Evolutionary conservation across 2,329 filamentous ascomycete species (phyloP), one percentile per base, ranked within the genome.

Genomic region (Scolecobasidium constrictum): DNA sequence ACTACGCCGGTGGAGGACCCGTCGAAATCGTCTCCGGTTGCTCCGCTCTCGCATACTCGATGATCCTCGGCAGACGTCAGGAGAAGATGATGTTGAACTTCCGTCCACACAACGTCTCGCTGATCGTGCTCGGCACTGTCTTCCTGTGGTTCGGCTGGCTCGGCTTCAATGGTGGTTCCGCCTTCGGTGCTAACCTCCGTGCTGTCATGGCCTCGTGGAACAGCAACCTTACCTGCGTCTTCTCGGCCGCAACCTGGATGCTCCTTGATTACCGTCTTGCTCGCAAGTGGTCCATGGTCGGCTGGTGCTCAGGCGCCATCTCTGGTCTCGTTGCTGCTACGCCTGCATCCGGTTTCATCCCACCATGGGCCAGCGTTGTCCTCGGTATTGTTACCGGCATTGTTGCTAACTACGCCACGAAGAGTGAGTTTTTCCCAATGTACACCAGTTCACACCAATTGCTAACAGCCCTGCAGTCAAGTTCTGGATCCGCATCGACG

Each of bases 21-120:
- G 92, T 98, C 73, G 92, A 98, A 67, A 96, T 98, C 55, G 85
- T 78, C 47, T 96, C 92, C 45, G 92, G 92, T 60, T 72, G 94
- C 66, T 92, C 86, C 35, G 92, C 90, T 21, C 73, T 96, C 37
- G 92, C 92, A 51, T 98, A 96, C 69, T 94, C 88, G 2, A 83
- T 86, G 85, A 81, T 95, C 28, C 83, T 98, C 47, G 92, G 92
- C 52, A 85, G 87, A 57, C 86, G 92, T 52, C 92, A 95, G 69
- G 90, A 96, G 71, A 92, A 87, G 71, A 95, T 96, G 87, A 95
- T 96, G 86, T 78, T 95, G 66, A 96, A 96, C 75, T 96, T 96
- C 77, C 86, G 92, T 52, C 92, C 92, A 15, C 92, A 98, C 73
- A 98, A 98, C 70, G 92, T 96, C 52, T 94, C 88, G 4, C 77